These are phyloP conservation scores for Erythrobasidium hasegawianum DNA, from an alignment of 1,284 basidiomycete species.

Conservation along the genomic window DNA sequence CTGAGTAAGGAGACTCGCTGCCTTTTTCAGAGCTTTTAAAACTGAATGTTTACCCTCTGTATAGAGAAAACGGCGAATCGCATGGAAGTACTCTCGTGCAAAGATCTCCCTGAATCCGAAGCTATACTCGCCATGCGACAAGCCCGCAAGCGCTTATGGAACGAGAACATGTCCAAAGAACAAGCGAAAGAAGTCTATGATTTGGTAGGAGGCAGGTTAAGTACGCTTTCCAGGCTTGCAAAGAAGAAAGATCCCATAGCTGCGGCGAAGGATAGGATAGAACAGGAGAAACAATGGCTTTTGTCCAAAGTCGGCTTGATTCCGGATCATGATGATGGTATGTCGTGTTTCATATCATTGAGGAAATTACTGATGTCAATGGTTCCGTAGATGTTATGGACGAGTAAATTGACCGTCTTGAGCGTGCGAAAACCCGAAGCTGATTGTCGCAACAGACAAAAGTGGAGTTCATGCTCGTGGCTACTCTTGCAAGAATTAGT, in stretches of 20 bases:
- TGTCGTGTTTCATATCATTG: too few species aligned
- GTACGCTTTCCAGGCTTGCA: constrained; percentile 35
- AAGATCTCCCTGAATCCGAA: constrained; percentile 64
- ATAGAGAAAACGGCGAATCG: constrained; percentile 37
- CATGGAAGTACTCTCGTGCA: constrained; percentile 63
- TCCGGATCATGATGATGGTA: constrained; percentile 42
- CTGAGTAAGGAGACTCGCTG: constrained; percentile 4
- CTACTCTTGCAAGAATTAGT: constrained; percentile 44
- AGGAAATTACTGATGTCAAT: too few species aligned
- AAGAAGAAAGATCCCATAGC: constrained; percentile 38
- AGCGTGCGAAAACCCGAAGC: background rate
- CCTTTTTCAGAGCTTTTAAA: background rate
- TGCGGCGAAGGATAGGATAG: constrained; percentile 40
- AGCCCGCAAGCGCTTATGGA: constrained; percentile 36
- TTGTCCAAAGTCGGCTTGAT: constrained; percentile 39
- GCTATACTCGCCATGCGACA: constrained; percentile 60
- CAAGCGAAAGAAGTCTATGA: constrained; percentile 40
- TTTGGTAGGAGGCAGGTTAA: constrained; percentile 42
- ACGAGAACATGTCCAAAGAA: constrained; percentile 19
- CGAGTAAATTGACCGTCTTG: constrained; percentile 26
- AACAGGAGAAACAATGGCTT: constrained; percentile 43
- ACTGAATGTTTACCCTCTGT: background rate
- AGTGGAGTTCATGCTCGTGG: constrained; percentile 42
- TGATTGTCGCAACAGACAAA: constrained; percentile 32
- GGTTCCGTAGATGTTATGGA: constrained; percentile 41